These are phyloP conservation scores for Aphanomyces stellatus DNA, from an alignment of 352 stramenopile genomes.

Conservation along the genomic window DNA sequence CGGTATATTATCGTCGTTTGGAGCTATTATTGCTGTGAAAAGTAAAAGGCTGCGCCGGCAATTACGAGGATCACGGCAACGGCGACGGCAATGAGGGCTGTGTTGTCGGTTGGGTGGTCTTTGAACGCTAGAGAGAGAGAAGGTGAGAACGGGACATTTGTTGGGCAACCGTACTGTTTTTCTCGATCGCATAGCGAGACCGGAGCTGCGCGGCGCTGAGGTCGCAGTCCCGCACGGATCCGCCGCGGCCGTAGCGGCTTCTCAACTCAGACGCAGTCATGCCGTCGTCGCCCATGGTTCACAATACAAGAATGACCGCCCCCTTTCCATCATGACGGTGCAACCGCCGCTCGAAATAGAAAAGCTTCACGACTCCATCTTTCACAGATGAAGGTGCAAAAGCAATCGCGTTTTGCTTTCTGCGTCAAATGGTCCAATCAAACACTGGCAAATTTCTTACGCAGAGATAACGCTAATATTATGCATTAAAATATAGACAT, in stretches of 20 bases:
- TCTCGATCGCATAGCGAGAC: conserved; percentile 67
- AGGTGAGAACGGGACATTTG: background rate
- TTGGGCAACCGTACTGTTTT: conserved; percentile 50
- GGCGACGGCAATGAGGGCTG: background rate
- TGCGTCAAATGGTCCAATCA: too few species aligned
- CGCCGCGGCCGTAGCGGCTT: conserved; percentile 61
- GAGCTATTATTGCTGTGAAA: background rate
- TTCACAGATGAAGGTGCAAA: too few species aligned
- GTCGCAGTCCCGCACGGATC: conserved; percentile 62
- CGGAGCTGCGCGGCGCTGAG: conserved; percentile 67
- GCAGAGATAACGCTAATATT: too few species aligned
- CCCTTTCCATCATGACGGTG: too few species aligned
- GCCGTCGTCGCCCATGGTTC: conserved; percentile 42
- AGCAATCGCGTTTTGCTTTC: too few species aligned
- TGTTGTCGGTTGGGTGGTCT: conserved; percentile 13
- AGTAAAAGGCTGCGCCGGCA: conserved; percentile 11
- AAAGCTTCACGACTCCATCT: too few species aligned
- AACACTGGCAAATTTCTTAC: too few species aligned
- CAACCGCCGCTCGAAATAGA: background rate
- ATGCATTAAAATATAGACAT: too few species aligned
- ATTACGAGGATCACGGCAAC: background rate
- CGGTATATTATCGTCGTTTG: too few species aligned
- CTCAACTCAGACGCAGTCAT: conserved; percentile 59
- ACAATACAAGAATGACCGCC: background rate
- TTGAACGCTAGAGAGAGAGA: conserved; percentile 11